phyloP scores from a whole-genome alignment of 768 basidiomycete genomes.

The Lanmaoa rubissima region DNA sequence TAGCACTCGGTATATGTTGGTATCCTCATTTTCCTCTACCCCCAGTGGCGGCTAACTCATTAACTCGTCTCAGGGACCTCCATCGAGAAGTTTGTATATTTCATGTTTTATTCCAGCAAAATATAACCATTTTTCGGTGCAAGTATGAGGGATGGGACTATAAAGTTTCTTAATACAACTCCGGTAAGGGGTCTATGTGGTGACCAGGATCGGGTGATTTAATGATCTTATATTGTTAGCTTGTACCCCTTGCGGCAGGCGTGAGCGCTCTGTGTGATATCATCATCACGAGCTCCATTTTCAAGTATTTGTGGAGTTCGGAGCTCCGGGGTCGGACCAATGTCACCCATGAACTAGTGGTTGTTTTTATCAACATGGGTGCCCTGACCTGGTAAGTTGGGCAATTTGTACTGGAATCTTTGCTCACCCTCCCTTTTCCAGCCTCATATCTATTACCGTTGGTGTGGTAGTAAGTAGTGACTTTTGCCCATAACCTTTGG shows the following conservation, averaged over 20 bases:
- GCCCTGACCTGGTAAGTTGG: slow-evolving; percentile 11
- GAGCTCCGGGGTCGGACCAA: slow-evolving; percentile 5
- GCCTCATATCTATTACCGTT: slow-evolving; percentile 7
- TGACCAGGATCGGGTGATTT: background rate
- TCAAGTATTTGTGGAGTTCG: slow-evolving; percentile 12
- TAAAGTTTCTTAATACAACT: slow-evolving; percentile 5
- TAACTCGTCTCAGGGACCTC: background rate
- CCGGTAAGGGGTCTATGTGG: background rate
- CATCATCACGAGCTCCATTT: slow-evolving; percentile 9
- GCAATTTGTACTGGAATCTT: no score
- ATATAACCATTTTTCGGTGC: background rate
- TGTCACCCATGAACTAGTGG: slow-evolving; percentile 4
- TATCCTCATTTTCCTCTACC: background rate
- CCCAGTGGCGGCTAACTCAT: background rate
- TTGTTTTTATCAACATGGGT: slow-evolving; percentile 18
- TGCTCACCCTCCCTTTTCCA: background rate
- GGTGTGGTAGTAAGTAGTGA: slow-evolving; percentile 1
- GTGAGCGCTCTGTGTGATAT: slow-evolving; percentile 12
- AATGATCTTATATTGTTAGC: background rate
- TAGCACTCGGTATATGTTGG: slow-evolving; percentile 11
- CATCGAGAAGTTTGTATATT: slow-evolving; percentile 1
- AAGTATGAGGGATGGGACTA: slow-evolving; percentile 1
- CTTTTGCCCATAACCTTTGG: background rate
- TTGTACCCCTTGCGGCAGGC: slow-evolving; percentile 2
- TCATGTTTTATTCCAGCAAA: background rate